phyloP scores from a whole-genome alignment of 306 rosid species.

The Quercus alba region DNA sequence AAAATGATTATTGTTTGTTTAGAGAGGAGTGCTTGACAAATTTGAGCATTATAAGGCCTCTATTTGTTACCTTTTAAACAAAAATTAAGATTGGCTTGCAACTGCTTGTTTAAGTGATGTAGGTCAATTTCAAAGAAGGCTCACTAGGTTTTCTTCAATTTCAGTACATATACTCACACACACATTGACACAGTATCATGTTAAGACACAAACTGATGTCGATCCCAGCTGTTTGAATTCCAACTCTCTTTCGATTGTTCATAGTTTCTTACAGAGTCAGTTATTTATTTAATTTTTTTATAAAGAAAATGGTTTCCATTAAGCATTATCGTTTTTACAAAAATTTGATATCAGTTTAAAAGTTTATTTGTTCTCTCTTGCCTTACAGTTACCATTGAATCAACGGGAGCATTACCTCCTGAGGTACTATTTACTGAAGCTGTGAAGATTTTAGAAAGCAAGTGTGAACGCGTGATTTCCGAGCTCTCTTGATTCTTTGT shows the following conservation, averaged over 20 bases:
- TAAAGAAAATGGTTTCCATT: not conserved
- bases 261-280: not conserved
- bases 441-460: conserved; percentile 88
- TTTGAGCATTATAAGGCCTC: too few relatives aligned
- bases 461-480: conserved; percentile 82
- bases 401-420: conserved; percentile 87
- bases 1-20: too few relatives aligned
- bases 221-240: not conserved
- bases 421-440: conserved; percentile 84
- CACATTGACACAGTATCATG: not conserved
- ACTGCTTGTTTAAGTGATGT: too few relatives aligned
- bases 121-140: not conserved
- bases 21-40: too few relatives aligned
- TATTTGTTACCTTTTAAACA: too few relatives aligned
- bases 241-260: not conserved
- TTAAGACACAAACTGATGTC: not conserved
- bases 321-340: not conserved
- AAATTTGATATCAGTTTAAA: not conserved
- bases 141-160: not conserved
- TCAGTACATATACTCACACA: too few relatives aligned
- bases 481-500: conserved; percentile 61
- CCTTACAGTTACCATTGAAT: conserved; percentile 70
- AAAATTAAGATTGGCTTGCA: too few relatives aligned
- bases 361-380: not conserved
- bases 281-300: too few relatives aligned